A percentile compares a stretch with the other conserved stretches of the same genome.
phyloP scores from a whole-genome alignment of 306 rosid species.

The Cicer yamashitae region DNA sequence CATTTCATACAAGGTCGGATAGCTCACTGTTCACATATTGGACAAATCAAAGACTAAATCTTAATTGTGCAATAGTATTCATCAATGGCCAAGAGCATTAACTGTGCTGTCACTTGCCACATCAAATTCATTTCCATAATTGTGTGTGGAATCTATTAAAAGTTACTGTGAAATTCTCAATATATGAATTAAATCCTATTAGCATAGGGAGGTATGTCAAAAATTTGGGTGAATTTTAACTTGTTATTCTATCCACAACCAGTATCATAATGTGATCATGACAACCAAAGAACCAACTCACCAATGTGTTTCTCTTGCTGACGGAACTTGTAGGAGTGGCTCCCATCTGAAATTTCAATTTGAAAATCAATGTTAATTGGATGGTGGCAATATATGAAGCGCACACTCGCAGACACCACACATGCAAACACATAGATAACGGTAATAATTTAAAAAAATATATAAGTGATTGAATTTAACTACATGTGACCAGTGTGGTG shows the following conservation, averaged over 20 bases:
- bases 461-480: too few species aligned
- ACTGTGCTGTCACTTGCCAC: background rate
- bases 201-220: background rate
- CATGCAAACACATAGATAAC: too few species aligned
- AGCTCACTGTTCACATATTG: background rate
- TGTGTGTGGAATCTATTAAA: background rate
- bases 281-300: slow-evolving; percentile 52
- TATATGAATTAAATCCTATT: background rate
- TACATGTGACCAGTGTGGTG: too few species aligned
- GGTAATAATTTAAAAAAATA: too few species aligned
- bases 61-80: background rate
- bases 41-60: background rate
- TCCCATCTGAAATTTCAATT: slow-evolving; percentile 70
- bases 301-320: slow-evolving; percentile 91
- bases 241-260: too few species aligned
- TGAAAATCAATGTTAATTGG: slow-evolving; percentile 30
- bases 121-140: slow-evolving; percentile 7
- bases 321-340: slow-evolving; percentile 86
- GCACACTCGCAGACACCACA: too few species aligned
- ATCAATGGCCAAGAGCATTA: background rate
- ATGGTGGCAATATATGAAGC: background rate
- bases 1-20: background rate
- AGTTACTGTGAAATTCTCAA: slow-evolving; percentile 1
- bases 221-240: background rate
- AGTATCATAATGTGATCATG: too few species aligned